These are phyloP conservation scores for Metschnikowia matae DNA, from an alignment of 805 yeast species.

Conservation along the genomic window DNA sequence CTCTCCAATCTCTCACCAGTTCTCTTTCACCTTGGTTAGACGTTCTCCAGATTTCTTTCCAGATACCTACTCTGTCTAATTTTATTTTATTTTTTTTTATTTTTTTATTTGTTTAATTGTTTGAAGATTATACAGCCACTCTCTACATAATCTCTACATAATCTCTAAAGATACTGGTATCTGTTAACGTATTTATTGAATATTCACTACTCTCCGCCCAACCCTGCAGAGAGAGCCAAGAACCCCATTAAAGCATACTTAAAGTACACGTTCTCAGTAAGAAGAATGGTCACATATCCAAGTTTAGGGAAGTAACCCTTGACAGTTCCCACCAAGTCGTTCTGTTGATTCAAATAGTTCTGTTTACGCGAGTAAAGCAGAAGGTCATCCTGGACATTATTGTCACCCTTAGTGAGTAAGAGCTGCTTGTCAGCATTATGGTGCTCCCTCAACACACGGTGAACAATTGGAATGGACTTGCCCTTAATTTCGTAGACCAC, in stretches of 20 bases:
- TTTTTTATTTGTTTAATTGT: no score
- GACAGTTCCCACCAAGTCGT: slow-evolving; percentile 87
- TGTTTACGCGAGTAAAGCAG: slow-evolving; percentile 76
- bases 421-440: slow-evolving; percentile 55
- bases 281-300: slow-evolving; percentile 87
- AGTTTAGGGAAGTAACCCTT: slow-evolving; percentile 84
- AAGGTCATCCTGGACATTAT: slow-evolving; percentile 88
- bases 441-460: slow-evolving; percentile 88
- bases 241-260: slow-evolving; percentile 73
- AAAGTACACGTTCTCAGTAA: slow-evolving; percentile 83
- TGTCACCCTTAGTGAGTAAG: slow-evolving; percentile 92
- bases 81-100: no score
- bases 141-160: no score
- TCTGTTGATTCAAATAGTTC: slow-evolving; percentile 67
- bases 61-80: no score
- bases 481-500: slow-evolving; percentile 86
- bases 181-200: not conserved
- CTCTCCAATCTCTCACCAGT: not conserved
- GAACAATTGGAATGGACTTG: slow-evolving; percentile 91
- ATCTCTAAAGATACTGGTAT: no score
- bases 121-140: no score
- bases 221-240: slow-evolving; percentile 64
- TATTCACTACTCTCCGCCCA: slow-evolving; percentile 27
- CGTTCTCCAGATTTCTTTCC: no score
- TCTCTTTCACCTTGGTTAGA: not conserved